Evolutionary conservation across 106 monocot species (phyloP), one percentile per base, ranked within the genome.

Genomic region (Platanthera zijinensis): DNA sequence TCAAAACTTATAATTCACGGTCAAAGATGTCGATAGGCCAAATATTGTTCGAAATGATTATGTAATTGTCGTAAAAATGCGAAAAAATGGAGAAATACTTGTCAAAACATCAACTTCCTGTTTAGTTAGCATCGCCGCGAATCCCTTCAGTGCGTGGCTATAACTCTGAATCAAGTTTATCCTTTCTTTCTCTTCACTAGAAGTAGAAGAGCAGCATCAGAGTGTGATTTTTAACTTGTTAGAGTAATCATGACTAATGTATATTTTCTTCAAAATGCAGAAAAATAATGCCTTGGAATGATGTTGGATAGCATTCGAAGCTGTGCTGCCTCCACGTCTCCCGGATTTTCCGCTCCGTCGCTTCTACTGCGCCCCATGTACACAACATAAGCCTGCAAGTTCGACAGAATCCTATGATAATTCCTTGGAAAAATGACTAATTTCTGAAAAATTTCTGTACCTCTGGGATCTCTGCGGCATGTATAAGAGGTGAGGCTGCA

Each of bases 41-140:
- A 10, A 74, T 51, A 18, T 39, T 73, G 22, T 48, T 50, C 4
- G 51, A 30, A 66, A 61, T 61, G 59, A 61, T 61, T 21, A 61
- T 76, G 8, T 49, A 25, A 50, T 54, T 76, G 15, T 13, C 3
- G 7, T 5, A 46, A 74, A 69, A 71, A 39, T 19, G 8, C 14
- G 21, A 80, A 47, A 25, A 70, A 70, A 46, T 48, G n/a, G 13
- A 22, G 25, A 14, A n/a, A 32, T 52, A 61, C 73, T 68, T 73
- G 96, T 91, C 79, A 97, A 77, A 57, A 72, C 30, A 52, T 69
- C 57, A 52, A 93, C 96, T 86, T 97, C 96, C 79, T 86, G 72
- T 52, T 87, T 78, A 7, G 85, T 97, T 54, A 97, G 91, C 86
- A 86, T 83, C 53, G 96, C 93, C 19, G 96, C 87, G 86, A 97